Base-by-base conservation (phyloP, 2,329 filamentous ascomycete genomes). In the Aureobasidium zeae region DNA sequence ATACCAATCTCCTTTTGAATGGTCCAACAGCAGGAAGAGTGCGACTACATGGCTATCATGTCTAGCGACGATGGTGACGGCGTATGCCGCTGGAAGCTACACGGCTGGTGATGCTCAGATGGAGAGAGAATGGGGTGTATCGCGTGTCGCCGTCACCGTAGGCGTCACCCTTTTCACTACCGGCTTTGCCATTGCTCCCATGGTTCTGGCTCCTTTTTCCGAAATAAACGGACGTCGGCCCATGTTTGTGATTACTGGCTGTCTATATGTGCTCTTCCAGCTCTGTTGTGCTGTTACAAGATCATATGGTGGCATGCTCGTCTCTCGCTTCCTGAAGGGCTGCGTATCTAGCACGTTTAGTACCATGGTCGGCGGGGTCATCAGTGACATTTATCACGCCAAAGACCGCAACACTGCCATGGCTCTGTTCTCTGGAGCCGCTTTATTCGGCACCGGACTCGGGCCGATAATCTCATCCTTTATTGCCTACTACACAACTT, bases 301-400 rank as follows among this genome's bases (percentile, higher is more conserved):
- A 0, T 75, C 75, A 2, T 77, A 84, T 49, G 75, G 74, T 0
- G 86, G 83, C 2, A 83, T 94, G 73, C 61, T 94, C 0, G 63
- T 87, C 2, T 75, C 79, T 0, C 76, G 88, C 1, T 83, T 94
- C 57, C 71, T 91, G 34, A 74, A 79, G 8, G 88, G 88, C 1
- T 76, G 79, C n/a, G 84, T 83, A 5, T 81, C 77, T 5, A 86
- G 80, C 36, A 78, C 74, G 0, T 94, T 93, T 57, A 86, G 82
- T 32, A 91, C 86, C 16, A 88, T 94, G 73, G 82, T 94, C 0
- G 88, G 88, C n/a, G 88, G 88, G 3, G 83, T 95, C 3, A 81
- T 95, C 29, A 82, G 83, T 38, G 88, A 95, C 56, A 75, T 94
- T 47, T 94, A 87, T 65, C 76, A 81, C 35, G 77, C 84, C 8